Evolutionary conservation across 805 yeast species (phyloP).

Genomic region (Yamadazyma endophytica): DNA sequence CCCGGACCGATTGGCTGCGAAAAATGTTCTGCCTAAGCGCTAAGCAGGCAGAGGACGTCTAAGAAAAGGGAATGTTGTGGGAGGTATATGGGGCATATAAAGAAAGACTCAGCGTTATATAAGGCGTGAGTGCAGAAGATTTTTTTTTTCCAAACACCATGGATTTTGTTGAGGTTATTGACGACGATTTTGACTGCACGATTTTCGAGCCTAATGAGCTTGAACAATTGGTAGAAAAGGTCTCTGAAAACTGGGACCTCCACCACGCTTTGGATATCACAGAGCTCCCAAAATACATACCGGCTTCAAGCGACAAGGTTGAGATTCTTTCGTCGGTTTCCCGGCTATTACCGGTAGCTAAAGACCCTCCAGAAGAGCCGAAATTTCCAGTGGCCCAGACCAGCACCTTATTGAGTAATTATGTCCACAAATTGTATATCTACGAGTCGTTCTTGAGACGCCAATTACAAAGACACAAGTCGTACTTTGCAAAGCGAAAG

Average conservation of each 20-base stretch:
- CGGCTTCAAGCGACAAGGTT: conserved; percentile 11
- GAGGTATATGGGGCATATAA: too few species aligned
- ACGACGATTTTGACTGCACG: conserved; percentile 12
- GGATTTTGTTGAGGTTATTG: conserved; percentile 12
- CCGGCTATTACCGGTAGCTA: too few species aligned
- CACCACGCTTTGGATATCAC: too few species aligned
- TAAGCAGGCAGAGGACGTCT: too few species aligned
- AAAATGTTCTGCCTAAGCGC: too few species aligned
- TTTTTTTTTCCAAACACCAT: conserved; percentile 1
- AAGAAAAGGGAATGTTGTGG: too few species aligned
- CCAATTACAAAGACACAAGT: conserved; percentile 6
- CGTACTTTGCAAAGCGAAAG: conserved; percentile 2
- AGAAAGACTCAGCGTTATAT: too few species aligned
- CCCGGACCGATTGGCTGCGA: too few species aligned
- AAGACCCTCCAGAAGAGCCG: conserved; percentile 13
- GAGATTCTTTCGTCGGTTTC: too few species aligned
- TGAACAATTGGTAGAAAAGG: conserved; percentile 5
- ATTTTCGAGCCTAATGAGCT: conserved; percentile 5
- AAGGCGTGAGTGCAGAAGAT: background rate
- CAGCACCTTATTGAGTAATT: conserved; percentile 22
- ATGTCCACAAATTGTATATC: conserved; percentile 17
- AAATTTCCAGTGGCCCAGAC: conserved; percentile 17
- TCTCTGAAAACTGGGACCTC: too few species aligned
- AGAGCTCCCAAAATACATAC: conserved; percentile 11
- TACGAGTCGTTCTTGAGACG: conserved; percentile 12